Conservation (phyloP, 2,329 filamentous ascomycete genomes). For the Ophiostoma fasciatum region DNA sequence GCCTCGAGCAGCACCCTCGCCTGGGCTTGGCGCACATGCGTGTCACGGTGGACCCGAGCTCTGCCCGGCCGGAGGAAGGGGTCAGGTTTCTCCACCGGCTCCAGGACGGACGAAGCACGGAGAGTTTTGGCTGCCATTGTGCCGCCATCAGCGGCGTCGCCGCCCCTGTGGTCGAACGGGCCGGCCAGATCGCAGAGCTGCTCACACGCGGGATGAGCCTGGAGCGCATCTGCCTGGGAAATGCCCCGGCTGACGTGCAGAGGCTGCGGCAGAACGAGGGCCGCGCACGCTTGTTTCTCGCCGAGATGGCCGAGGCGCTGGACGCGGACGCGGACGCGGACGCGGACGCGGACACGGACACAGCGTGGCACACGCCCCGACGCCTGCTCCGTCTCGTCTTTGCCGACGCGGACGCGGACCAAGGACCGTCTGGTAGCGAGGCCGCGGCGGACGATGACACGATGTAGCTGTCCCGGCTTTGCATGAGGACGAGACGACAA, state of each 20-base stretch:
- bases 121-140: slow-evolving; percentile 77
- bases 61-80: slow-evolving; percentile 40
- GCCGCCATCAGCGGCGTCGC: slow-evolving; percentile 79
- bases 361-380: background rate
- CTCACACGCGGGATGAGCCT: slow-evolving; percentile 63
- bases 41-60: slow-evolving; percentile 41
- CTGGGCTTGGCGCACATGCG: slow-evolving; percentile 59
- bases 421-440: too few species aligned
- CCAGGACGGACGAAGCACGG: slow-evolving; percentile 50
- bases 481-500: too few species aligned
- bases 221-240: slow-evolving; percentile 56
- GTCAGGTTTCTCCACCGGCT: slow-evolving; percentile 63
- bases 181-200: slow-evolving; percentile 56
- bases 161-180: slow-evolving; percentile 53
- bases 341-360: too few species aligned
- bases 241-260: too few species aligned
- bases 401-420: too few species aligned
- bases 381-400: slow-evolving; percentile 2
- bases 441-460: too few species aligned
- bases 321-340: background rate
- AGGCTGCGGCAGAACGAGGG: slow-evolving; percentile 53
- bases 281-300: slow-evolving; percentile 43
- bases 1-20: slow-evolving; percentile 33
- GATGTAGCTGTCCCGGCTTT: too few species aligned
- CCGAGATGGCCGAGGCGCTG: slow-evolving; percentile 6